Evolutionary conservation across 352 stramenopile genomes (phyloP), one percentile per base, ranked within the genome.

Genomic region (Phytophthora sojae): DNA sequence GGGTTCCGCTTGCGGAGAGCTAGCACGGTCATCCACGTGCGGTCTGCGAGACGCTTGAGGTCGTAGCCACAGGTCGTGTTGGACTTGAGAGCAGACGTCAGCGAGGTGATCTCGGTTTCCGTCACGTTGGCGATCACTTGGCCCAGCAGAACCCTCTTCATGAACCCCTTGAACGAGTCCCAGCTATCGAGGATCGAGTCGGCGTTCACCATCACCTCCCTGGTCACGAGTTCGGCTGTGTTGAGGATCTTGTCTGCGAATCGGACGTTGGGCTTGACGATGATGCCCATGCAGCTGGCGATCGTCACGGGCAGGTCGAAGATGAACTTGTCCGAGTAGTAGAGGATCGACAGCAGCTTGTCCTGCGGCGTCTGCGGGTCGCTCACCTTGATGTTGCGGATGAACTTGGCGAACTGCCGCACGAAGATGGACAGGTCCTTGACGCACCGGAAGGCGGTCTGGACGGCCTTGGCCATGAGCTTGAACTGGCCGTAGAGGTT

Each of bases 231-330:
- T 42, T 71, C 64, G 35, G 75, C 60, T 2, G 69, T 64, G 35
- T 77, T 68, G 15, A 71, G 21, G 11, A 83, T 58, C 21, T 73
- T 30, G 6, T 57, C 42, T 4, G 52, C 61, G 39, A 73, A 65
- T 6, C 75, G 56, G 19, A 77, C 54, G 0, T 50, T 45, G 0
- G 64, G 54, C 17, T 67, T 55, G 2, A 59, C 49, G n/a, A 64
- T 61, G 30, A 47, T 55, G 2, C 74, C 74, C 8, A 78, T 26
- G 45, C 77, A 85, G 1, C 52, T 71, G 0, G 67, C 49, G 25
- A 85, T 65, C 15, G 74, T 70, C 15, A 73, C 59, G 1, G 77
- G 77, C 12, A 85, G 37, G 35, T 85, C 74, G 45, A 71, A 61
- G 15, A 74, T 59, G 4, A 65, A 64, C 6, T 79, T 54, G 42